Evolutionary conservation across 768 basidiomycete genomes (phyloP).

Genomic region (Mycena capillaripes): DNA sequence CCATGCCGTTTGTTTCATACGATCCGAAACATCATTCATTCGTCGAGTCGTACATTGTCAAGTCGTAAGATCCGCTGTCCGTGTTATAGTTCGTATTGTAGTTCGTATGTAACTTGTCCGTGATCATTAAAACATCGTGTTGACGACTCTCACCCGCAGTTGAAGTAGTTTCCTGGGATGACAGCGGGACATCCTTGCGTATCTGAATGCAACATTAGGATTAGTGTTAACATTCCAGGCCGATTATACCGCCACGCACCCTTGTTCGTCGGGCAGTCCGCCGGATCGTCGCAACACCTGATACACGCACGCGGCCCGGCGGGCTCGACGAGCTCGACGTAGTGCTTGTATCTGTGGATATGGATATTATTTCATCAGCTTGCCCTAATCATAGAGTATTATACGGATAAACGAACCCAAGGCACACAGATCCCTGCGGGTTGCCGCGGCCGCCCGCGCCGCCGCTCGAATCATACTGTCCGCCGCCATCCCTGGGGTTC

Average conservation of each 20-base stretch:
- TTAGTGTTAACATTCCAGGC: neutral
- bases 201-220: slow-evolving; percentile 47
- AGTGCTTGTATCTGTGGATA: slow-evolving; percentile 65
- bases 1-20: no score
- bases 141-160: slow-evolving; percentile 55
- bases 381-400: neutral
- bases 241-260: slow-evolving; percentile 50
- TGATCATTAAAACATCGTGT: no score
- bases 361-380: no score
- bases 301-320: slow-evolving; percentile 66
- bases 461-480: slow-evolving; percentile 73
- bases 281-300: slow-evolving; percentile 67
- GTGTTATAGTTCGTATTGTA: neutral
- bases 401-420: slow-evolving; percentile 54
- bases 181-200: slow-evolving; percentile 66
- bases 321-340: slow-evolving; percentile 72
- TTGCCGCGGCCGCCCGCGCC: slow-evolving; percentile 65
- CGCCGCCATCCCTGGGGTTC: slow-evolving; percentile 63
- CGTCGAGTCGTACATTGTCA: neutral
- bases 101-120: neutral
- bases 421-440: slow-evolving; percentile 64
- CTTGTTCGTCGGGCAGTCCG: slow-evolving; percentile 66
- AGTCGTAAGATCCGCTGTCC: no score
- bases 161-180: slow-evolving; percentile 67
- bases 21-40: neutral